These are phyloP conservation scores for Podaxis rugospora DNA, from an alignment of 768 basidiomycete species.

Conservation along the genomic window DNA sequence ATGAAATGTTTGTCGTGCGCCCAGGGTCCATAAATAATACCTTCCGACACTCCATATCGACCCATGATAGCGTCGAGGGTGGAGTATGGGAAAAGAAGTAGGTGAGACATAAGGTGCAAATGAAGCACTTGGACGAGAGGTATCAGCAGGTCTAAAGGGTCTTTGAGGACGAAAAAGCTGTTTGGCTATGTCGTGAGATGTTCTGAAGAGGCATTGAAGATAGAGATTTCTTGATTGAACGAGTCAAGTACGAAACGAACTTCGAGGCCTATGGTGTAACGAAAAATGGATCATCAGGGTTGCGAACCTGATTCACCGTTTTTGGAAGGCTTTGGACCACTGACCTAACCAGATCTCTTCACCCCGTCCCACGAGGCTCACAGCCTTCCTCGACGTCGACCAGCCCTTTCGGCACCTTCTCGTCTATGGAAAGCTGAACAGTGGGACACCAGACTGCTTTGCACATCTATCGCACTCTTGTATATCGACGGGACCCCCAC, in stretches of 20 bases:
- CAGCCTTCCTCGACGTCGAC: not conserved
- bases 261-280: not conserved
- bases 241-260: no score
- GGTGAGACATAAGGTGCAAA: not conserved
- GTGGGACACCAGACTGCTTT: not conserved
- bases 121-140: not conserved
- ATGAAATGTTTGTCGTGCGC: not conserved
- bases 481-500: no score
- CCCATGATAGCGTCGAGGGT: not conserved
- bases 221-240: not conserved
- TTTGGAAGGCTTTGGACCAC: constrained; percentile 5
- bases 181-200: not conserved
- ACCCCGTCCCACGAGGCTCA: constrained; percentile 3
- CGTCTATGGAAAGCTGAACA: not conserved
- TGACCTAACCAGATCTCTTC: not conserved
- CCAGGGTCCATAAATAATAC: not conserved
- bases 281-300: not conserved
- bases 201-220: not conserved
- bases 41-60: not conserved
- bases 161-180: not conserved
- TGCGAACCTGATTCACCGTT: not conserved
- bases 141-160: not conserved
- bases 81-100: constrained; percentile 8
- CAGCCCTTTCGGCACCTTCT: not conserved
- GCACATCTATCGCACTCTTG: not conserved